Evolutionary conservation across 2,329 filamentous ascomycete species (phyloP), one percentile per base, ranked within the genome.

Genomic region (Curvularia hawaiiensis): DNA sequence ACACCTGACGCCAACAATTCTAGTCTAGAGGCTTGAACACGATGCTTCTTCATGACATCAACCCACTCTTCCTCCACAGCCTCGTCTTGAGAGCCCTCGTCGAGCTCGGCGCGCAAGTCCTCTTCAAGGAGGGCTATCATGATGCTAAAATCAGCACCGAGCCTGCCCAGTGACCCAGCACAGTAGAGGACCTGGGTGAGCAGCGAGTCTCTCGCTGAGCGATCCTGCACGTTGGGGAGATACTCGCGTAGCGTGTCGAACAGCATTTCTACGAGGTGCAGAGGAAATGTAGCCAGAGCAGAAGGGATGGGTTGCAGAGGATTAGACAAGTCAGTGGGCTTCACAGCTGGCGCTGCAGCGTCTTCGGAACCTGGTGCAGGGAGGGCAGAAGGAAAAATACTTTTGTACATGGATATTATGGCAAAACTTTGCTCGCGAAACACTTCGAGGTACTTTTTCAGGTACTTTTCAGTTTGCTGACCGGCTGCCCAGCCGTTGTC

Each of bases 371-470:
- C 74, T 4, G 77, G 75, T 0, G 71, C 68, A 8, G 80, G 79
- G 4, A 82, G 62, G 4, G 86, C 83, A 3, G 85, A 82, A 0
- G 90, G 88, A 69, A 96, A 96, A 53, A 98, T 92, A 69, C 90
- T 95, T 69, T 89, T 91, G 77, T 96, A 97, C 84, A 98, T 92
- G 57, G 92, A 96, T 28, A 98, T 87, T 59, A 98, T 96, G 43
- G 89, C 90, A 75, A 99, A 99, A 73, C 91, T 97, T 77, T 99
- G 95, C 77, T 99, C 95, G 51, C 95, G 90, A 75, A 98, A 98
- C 28, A 99, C 92, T 74, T 99, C 95, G 68, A 99, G 91, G 76
- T 96, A 99, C 47, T 93, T 86, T 76, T 98, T 99, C 43, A 99
- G 80, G 69, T 92, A 99, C 50, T 92, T 85, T 75, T 98, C 95